phyloP scores from a whole-genome alignment of 2,329 filamentous ascomycete genomes.

The Metarhizium robertsii region DNA sequence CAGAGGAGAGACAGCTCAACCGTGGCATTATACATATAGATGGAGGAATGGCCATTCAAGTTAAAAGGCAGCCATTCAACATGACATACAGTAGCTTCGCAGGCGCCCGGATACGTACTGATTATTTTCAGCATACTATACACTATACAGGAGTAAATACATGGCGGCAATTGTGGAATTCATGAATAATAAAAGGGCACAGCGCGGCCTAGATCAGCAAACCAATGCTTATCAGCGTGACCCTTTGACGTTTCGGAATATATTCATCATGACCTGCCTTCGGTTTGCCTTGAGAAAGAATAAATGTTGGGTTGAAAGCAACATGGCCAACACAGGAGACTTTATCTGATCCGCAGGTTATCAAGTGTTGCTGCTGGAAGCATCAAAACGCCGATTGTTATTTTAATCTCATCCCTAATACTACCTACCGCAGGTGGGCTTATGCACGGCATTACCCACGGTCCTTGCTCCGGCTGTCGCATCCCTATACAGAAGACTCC shows the following conservation, averaged over 20 bases:
- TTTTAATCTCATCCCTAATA: neutral
- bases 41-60: conserved; percentile 2
- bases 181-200: neutral
- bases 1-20: conserved; percentile 3
- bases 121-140: neutral
- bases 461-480: neutral
- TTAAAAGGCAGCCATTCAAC: conserved; percentile 5
- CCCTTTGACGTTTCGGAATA: neutral
- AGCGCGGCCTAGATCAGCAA: neutral
- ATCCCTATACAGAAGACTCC: neutral
- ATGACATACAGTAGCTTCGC: conserved; percentile 1
- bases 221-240: neutral
- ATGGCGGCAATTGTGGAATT: neutral
- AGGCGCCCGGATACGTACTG: neutral
- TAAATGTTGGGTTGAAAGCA: too few relatives aligned
- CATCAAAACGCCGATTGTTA: neutral
- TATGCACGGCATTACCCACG: neutral
- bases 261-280: too few relatives aligned
- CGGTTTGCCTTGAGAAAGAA: too few relatives aligned
- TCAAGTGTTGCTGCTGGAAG: neutral
- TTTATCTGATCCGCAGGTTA: too few relatives aligned
- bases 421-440: neutral
- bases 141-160: neutral
- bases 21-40: conserved; percentile 1
- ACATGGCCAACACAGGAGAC: too few relatives aligned